Evolutionary conservation across 2,329 filamentous ascomycete species (phyloP), one percentile per base, ranked within the genome.

Genomic region (Cladosporium cucumerinum): DNA sequence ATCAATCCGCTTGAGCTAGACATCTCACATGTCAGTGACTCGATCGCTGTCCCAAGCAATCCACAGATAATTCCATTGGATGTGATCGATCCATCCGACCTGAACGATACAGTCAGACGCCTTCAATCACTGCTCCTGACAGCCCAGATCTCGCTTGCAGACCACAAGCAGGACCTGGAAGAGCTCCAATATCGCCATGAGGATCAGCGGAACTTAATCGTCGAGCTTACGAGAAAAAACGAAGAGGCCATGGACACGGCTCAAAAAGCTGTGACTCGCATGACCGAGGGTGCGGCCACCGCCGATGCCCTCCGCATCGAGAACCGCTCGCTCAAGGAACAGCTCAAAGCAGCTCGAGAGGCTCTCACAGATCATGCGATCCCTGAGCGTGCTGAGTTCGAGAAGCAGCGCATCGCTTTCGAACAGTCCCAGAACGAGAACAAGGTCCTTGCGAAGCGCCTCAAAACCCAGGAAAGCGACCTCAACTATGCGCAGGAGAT

Each of bases 401-500:
- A 77, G 64, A 54, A 60, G 10, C 60, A 73, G 2, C 71, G 71
- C 3, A 58, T 68, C 2, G 65, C 61, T 32, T 54, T 66, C n/a
- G 68, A 71, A n/a, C 57, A 70, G 46, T 68, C 67, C 2, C 61
- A 70, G 26, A 54, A 55, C 7, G 72, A 74, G 49, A 72, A 71
- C 49, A 66, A 70, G 14, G 71, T 73, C 49, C 67, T 74, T 6
- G 68, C 73, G 11, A 72, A 72, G 43, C 69, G 73, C 8, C 73
- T 78, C 14, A 66, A 73, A 34, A 74, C 69, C 16, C 67, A 74
- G 1, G 76, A 83, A 30, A 78, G 78, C 16, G 84, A 87, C 4
- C 77, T 82, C 28, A 84, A 87, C 1, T 91, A 87, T 70, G 78
- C 82, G 14, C 82, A 85, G 61, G 79, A 80, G 4, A 78, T 82